Evolutionary conservation across 164 flowering plant genomes (phyloP).

Genomic region (Umbellularia californica): DNA sequence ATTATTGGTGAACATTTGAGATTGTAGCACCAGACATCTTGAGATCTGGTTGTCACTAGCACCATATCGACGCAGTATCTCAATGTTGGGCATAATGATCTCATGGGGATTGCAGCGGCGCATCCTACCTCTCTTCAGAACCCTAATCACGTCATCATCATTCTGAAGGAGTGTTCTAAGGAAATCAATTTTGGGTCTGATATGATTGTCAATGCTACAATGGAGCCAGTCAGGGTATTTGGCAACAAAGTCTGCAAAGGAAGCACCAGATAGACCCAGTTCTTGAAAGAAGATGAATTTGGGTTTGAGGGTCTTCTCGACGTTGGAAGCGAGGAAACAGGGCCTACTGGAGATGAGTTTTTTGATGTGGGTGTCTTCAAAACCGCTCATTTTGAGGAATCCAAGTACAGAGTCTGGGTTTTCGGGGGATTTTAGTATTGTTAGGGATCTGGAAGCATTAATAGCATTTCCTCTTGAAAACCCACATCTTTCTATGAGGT

Average conservation of each 20-base stretch:
- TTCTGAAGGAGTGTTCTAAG: background rate
- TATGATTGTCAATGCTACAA: background rate
- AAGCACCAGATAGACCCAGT: constrained; percentile 9
- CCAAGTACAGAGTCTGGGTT: constrained; percentile 1
- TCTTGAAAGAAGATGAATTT: constrained; percentile 8
- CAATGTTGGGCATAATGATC: constrained; percentile 1
- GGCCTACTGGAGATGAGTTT: background rate
- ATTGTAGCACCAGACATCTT: background rate
- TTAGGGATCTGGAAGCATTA: too few relatives aligned
- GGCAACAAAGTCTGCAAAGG: constrained; percentile 6
- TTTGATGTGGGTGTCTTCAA: constrained; percentile 12
- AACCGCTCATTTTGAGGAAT: constrained; percentile 10
- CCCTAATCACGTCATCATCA: background rate
- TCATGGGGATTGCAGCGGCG: background rate
- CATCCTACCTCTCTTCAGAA: constrained; percentile 3
- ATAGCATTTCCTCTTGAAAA: background rate
- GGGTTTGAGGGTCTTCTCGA: constrained; percentile 12
- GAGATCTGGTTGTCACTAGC: constrained; percentile 4
- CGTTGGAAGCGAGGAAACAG: background rate
- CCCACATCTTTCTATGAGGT: too few relatives aligned
- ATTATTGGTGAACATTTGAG: background rate
- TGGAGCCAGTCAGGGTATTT: background rate
- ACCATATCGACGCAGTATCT: constrained; percentile 1
- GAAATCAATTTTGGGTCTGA: constrained; percentile 5
- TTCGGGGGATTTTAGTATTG: background rate